A percentile compares a stretch with the other conserved stretches of the same genome.
Evolutionary conservation across 805 yeast species (phyloP).

Genomic region (Isabelozyma pseudorhagii): DNA sequence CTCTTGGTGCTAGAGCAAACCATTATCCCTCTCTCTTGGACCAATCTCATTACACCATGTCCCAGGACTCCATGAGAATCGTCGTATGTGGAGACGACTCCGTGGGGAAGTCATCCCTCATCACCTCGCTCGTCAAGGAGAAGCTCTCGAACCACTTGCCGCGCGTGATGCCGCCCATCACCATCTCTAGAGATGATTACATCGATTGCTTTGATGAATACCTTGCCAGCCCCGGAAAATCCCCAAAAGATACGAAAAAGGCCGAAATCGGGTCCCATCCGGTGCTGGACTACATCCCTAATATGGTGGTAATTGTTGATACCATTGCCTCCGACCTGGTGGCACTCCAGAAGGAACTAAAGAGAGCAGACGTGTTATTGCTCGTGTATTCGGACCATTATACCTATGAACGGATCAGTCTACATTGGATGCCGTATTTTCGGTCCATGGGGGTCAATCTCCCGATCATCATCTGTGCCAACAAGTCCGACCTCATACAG

Average conservation of each 20-base stretch:
- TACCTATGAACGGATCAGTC: conserved; percentile 85
- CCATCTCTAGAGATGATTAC: conserved; percentile 66
- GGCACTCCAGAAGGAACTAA: conserved; percentile 64
- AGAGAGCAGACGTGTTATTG: conserved; percentile 89
- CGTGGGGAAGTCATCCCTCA: conserved; percentile 79
- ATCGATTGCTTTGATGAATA: conserved; percentile 37
- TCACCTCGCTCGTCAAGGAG: conserved; percentile 80
- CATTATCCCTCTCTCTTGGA: not conserved
- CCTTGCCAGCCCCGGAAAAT: conserved; percentile 1
- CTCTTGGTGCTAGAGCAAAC: not conserved
- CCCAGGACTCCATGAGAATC: conserved; percentile 61
- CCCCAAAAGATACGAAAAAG: not conserved
- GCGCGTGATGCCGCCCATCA: conserved; percentile 76
- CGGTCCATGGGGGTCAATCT: conserved; percentile 90
- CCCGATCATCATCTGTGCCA: conserved; percentile 89
- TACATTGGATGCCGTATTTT: conserved; percentile 93
- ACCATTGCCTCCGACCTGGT: conserved; percentile 67
- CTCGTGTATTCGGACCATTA: conserved; percentile 92
- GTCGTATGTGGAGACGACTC: conserved; percentile 95
- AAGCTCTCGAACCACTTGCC: conserved; percentile 74
- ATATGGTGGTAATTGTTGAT: conserved; percentile 71
- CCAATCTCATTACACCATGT: conserved; percentile 3
- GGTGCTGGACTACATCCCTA: conserved; percentile 33
- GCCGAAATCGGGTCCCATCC: not conserved
- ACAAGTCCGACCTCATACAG: conserved; percentile 57